phyloP scores from a whole-genome alignment of 2,329 filamentous ascomycete species.

The Epichloe typhina region DNA sequence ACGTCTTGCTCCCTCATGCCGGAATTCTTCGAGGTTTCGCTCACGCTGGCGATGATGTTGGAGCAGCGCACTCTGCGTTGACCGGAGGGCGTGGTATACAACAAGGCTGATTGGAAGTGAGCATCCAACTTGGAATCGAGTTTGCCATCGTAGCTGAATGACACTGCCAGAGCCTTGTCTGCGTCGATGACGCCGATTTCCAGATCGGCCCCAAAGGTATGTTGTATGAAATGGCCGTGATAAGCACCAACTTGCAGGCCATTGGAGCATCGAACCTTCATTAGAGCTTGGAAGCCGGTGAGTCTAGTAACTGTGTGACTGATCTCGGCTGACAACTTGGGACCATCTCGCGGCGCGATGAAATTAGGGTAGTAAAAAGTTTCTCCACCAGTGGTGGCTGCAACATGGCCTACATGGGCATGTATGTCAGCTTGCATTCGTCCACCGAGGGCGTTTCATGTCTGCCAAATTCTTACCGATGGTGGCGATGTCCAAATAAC shows the following conservation, averaged over 20 bases:
- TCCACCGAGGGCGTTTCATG: not conserved
- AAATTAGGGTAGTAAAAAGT: slow-evolving; percentile 98
- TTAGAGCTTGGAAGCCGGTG: slow-evolving; percentile 87
- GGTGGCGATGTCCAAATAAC: slow-evolving; percentile 86
- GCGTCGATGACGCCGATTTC: slow-evolving; percentile 87
- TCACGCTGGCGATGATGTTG: slow-evolving; percentile 87
- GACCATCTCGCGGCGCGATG: slow-evolving; percentile 69
- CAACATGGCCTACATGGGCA: slow-evolving; percentile 52
- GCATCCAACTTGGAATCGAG: slow-evolving; percentile 93
- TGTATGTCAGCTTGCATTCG: slow-evolving; percentile 1
- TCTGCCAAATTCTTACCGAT: slow-evolving; percentile 46
- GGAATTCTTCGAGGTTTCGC: slow-evolving; percentile 43
- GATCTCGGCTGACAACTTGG: slow-evolving; percentile 75
- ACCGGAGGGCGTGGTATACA: slow-evolving; percentile 86
- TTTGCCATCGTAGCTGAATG: slow-evolving; percentile 93
- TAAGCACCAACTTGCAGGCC: slow-evolving; percentile 89
- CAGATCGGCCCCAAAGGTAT: slow-evolving; percentile 87
- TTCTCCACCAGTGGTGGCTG: slow-evolving; percentile 84
- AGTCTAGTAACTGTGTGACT: slow-evolving; percentile 76
- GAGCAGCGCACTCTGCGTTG: slow-evolving; percentile 84
- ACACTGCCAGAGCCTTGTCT: slow-evolving; percentile 83
- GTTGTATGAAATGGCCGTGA: slow-evolving; percentile 91
- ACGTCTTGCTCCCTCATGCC: slow-evolving; percentile 37
- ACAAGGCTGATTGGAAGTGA: slow-evolving; percentile 88
- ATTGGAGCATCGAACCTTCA: slow-evolving; percentile 98